Evolutionary conservation across 2,329 filamentous ascomycete genomes (phyloP), one percentile per base, ranked within the genome.

Genomic region (Arthrinium phaeospermum): DNA sequence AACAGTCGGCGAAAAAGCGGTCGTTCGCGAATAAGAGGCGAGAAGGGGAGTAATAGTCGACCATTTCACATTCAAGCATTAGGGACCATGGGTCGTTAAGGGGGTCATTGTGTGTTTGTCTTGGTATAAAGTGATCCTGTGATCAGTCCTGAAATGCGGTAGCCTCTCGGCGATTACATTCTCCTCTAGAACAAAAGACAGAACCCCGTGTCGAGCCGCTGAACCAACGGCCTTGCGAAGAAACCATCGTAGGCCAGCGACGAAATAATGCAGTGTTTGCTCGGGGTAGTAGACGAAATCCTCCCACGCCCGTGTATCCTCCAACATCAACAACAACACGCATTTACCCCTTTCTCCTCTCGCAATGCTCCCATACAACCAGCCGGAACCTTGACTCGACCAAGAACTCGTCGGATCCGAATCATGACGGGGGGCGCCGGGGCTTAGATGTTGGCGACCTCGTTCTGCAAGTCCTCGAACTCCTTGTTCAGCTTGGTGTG

Each of bases 371-470:
- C 57, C 37, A 64, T 5, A 41, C 57, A 64, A 19, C 57, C 57
- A 64, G 57, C 34, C 34, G 57, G 57, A 14, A 64, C 10, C 57
- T 64, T 64, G 57, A 64, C 57, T 70, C 68, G 46, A 70, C 68
- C 68, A 57, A 69, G 57, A 64, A 64, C 34, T 64, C 34, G 57
- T 64, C 57, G n/a, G 57, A 41, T 30, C 49, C 4, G 27, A 41
- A 53, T 24, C 68, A 41, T 57, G 68, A 53, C 46, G 16, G 67
- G 41, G 41, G 67, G 14, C n/a, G 67, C 41, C 57, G 22, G 14
- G 24, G 34, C 27, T 73, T 91, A 98, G 85, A 98, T 95, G 87
- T 94, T 96, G 89, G 92, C 93, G 85, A 98, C 95, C 86, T 98
- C 95, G 79, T 87, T 86, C 86, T 96, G 94, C 85, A 98, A 94